These are phyloP conservation scores for Macadamia integrifolia DNA, from an alignment of 164 flowering plant genomes.

Conservation along the genomic window DNA sequence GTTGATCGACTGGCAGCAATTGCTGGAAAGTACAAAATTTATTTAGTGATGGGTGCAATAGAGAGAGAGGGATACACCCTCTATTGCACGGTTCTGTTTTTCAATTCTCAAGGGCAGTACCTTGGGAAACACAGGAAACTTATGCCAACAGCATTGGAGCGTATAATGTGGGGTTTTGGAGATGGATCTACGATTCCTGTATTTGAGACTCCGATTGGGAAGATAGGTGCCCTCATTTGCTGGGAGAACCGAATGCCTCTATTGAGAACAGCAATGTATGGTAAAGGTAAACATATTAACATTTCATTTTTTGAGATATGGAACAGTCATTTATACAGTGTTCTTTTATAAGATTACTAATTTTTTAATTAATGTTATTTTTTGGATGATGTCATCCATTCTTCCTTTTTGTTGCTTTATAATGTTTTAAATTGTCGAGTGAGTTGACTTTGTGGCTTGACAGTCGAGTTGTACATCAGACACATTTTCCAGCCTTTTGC, in stretches of 20 bases:
- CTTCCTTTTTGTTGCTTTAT: neutral
- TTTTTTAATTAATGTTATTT: neutral
- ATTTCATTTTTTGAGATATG: neutral
- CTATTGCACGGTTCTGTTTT: slow-evolving; percentile 62
- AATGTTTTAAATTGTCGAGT: neutral
- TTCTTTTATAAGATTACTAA: neutral
- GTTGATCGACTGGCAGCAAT: slow-evolving; percentile 71
- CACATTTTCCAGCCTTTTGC: no score
- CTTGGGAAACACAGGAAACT: slow-evolving; percentile 72
- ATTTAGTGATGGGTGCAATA: slow-evolving; percentile 67
- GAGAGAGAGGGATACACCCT: slow-evolving; percentile 80
- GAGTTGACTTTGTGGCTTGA: neutral
- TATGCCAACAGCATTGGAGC: slow-evolving; percentile 75
- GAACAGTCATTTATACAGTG: neutral
- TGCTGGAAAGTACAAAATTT: slow-evolving; percentile 73
- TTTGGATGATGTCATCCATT: neutral
- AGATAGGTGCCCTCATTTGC: slow-evolving; percentile 72
- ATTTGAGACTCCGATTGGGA: slow-evolving; percentile 66
- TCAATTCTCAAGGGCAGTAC: slow-evolving; percentile 65
- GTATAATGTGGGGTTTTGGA: slow-evolving; percentile 76
- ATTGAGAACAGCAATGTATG: slow-evolving; percentile 74
- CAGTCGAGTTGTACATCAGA: neutral
- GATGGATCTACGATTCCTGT: slow-evolving; percentile 82
- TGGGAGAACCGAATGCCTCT: slow-evolving; percentile 85
- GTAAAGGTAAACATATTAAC: slow-evolving; percentile 38